Evolutionary conservation across 2,329 filamentous ascomycete species (phyloP).

Genomic region (Dissoconium aciculare): DNA sequence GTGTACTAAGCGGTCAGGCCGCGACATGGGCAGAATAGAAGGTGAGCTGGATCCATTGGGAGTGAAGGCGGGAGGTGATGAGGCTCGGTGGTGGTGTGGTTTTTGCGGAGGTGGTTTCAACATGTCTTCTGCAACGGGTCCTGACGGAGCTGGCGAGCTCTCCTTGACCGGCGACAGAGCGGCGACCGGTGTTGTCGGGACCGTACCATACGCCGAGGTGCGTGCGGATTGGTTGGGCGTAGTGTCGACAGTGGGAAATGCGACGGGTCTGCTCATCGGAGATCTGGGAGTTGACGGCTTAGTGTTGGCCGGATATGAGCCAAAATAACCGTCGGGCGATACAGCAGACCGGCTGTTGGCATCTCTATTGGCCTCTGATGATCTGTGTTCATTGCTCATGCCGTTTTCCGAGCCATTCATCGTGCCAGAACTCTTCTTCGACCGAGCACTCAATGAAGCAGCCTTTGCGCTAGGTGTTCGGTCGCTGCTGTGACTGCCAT

Average conservation of each 20-base stretch:
- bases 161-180: conserved; percentile 18
- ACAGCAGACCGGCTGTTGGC: conserved; percentile 14
- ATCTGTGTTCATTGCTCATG: conserved; percentile 20
- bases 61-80: conserved; percentile 25
- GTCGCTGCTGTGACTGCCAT: conserved; percentile 11
- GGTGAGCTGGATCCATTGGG: conserved; percentile 35
- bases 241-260: conserved; percentile 10
- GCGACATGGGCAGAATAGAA: conserved; percentile 34
- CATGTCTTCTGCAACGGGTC: conserved; percentile 10
- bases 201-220: conserved; percentile 10
- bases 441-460: conserved; percentile 25
- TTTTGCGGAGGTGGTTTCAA: conserved; percentile 14
- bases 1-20: conserved; percentile 51
- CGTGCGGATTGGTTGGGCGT: conserved; percentile 7
- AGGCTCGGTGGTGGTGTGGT: conserved; percentile 19
- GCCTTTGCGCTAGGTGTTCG: conserved; percentile 18
- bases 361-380: conserved; percentile 18
- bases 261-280: conserved; percentile 12
- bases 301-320: conserved; percentile 24
- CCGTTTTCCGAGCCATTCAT: conserved; percentile 9
- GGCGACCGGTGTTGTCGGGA: conserved; percentile 13
- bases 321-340: conserved; percentile 35
- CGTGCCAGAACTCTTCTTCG: conserved; percentile 16
- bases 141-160: conserved; percentile 2
- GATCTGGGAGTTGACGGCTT: conserved; percentile 23